phyloP scores from a whole-genome alignment of 495 filamentous ascomycete species.

The Haplographium delicatum region DNA sequence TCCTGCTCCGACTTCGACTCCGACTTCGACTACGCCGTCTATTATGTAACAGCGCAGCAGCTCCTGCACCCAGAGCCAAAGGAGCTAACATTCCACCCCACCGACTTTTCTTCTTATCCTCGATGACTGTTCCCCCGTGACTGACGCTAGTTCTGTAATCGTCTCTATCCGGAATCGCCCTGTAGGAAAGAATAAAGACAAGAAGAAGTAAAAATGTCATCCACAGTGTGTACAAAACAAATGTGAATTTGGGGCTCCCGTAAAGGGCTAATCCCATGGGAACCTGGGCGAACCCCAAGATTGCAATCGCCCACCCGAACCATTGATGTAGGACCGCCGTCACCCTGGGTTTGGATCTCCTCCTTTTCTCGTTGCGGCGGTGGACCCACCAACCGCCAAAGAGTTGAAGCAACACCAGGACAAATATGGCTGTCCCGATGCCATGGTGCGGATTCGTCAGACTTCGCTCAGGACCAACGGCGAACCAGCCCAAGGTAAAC shows the following conservation, averaged over 20 bases:
- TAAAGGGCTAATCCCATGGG: slow-evolving; percentile 88
- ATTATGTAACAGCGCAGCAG: slow-evolving; percentile 49
- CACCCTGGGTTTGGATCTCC: slow-evolving; percentile 39
- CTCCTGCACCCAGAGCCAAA: slow-evolving; percentile 54
- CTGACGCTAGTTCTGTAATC: slow-evolving; percentile 25
- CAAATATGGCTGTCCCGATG: slow-evolving; percentile 87
- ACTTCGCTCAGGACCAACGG: slow-evolving; percentile 68
- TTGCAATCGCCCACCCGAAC: slow-evolving; percentile 67
- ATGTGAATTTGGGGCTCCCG: slow-evolving; percentile 77
- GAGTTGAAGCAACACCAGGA: slow-evolving; percentile 73
- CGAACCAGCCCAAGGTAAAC: slow-evolving; percentile 72
- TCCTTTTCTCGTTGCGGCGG: slow-evolving; percentile 54
- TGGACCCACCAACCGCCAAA: slow-evolving; percentile 71
- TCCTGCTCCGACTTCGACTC: slow-evolving; percentile 22
- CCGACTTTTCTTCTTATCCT: slow-evolving; percentile 16
- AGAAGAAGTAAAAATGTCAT: slow-evolving; percentile 58
- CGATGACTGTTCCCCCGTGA: slow-evolving; percentile 26
- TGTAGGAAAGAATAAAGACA: slow-evolving; percentile 62
- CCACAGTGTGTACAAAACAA: slow-evolving; percentile 78
- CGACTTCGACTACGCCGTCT: slow-evolving; percentile 28
- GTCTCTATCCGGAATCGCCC: slow-evolving; percentile 20
- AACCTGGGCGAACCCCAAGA: slow-evolving; percentile 83
- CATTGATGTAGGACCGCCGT: slow-evolving; percentile 85
- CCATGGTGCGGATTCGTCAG: slow-evolving; percentile 93
- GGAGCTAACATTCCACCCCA: slow-evolving; percentile 30